Evolutionary conservation across 192 early-diverging fungal genomes (phyloP).

Genomic region (Thoreauomyces humboldtii): DNA sequence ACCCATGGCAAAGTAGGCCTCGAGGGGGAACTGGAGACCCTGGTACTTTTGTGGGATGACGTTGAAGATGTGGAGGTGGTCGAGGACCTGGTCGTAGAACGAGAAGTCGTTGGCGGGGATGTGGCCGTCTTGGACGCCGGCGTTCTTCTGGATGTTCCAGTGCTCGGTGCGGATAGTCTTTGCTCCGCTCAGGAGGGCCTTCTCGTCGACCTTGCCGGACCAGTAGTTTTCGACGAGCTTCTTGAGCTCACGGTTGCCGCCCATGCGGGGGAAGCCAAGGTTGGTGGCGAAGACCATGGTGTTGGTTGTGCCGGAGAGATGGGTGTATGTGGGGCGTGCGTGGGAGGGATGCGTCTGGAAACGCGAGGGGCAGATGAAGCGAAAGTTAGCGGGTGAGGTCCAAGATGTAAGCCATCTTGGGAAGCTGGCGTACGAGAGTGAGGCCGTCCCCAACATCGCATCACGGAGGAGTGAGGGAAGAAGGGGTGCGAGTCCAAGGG

Average conservation of each 20-base stretch:
- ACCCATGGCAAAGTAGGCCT: slow-evolving; percentile 96
- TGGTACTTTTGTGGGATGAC: slow-evolving; percentile 62
- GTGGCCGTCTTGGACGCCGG: slow-evolving; percentile 66
- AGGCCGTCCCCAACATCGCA: too few relatives aligned
- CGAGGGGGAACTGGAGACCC: slow-evolving; percentile 51
- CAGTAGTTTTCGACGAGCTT: slow-evolving; percentile 93
- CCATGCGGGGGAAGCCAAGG: slow-evolving; percentile 89
- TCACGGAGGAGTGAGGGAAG: too few relatives aligned
- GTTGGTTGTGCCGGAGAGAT: too few relatives aligned
- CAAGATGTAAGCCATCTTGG: too few relatives aligned
- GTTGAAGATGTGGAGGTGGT: slow-evolving; percentile 46
- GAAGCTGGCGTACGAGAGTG: too few relatives aligned
- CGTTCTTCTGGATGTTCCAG: slow-evolving; percentile 64
- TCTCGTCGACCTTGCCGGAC: slow-evolving; percentile 77
- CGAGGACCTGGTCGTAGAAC: slow-evolving; percentile 91
- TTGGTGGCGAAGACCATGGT: slow-evolving; percentile 35
- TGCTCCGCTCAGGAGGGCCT: slow-evolving; percentile 66
- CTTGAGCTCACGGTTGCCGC: slow-evolving; percentile 94
- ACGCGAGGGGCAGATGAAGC: too few relatives aligned
- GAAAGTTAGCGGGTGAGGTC: too few relatives aligned
- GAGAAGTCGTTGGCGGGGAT: slow-evolving; percentile 95
- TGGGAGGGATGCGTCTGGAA: too few relatives aligned
- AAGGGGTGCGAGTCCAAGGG: too few relatives aligned
- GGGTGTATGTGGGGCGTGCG: too few relatives aligned
- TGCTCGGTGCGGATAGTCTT: slow-evolving; percentile 48